Evolutionary conservation across 108 stramenopile genomes (phyloP), one percentile per base, ranked within the genome.

Genomic region (Chaetoceros muelleri): DNA sequence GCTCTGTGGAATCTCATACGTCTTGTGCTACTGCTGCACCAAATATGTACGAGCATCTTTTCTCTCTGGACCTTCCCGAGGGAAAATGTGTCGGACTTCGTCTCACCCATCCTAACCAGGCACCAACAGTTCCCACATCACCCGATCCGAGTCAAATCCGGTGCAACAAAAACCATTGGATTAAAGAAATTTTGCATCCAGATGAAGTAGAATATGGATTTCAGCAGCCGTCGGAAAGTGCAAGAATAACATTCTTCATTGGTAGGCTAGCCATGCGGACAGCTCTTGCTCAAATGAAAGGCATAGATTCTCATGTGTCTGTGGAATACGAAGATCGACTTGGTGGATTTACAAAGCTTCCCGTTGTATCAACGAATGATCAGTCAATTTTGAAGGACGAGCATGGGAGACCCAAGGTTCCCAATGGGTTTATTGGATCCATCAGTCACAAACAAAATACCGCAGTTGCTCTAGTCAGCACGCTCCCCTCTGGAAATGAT

Each of bases 241-340:
- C 69, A 24, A 58, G 67, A 22, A 52, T 64, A 8, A 72, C 84
- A 7, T 85, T 85, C 60, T 85, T 79, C 58, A 51, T 87, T 30
- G 90, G 90, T 34, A 78, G 90, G 34, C 49, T 87, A 57, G 85
- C 90, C 3, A 60, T 92, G 65, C 79, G 90, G 0, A 54, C 53
- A 20, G 77, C 85, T 0, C 47, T 92, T 22, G 53, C 28, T 44
- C 46, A 13, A 20, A 10, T 2, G 19, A 50, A 2, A 44, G 47
- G n/a, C 21, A 64, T 45, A 49, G 34, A 25, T 23, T 29, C 46
- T 16, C 25, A 25, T 53, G 25, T n/a, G 16, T 20, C 30, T 24
- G 3, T 46, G 22, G 8, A 59, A 57, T 16, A 57, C 1, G n/a
- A 57, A 57, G 53, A 21, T 23, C 7, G 48, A 49, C 19, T 24